A percentile compares a stretch with the other conserved stretches of the same genome.
phyloP scores from a whole-genome alignment of 176 grass and related monocot species.

The Lolium multiflorum region DNA sequence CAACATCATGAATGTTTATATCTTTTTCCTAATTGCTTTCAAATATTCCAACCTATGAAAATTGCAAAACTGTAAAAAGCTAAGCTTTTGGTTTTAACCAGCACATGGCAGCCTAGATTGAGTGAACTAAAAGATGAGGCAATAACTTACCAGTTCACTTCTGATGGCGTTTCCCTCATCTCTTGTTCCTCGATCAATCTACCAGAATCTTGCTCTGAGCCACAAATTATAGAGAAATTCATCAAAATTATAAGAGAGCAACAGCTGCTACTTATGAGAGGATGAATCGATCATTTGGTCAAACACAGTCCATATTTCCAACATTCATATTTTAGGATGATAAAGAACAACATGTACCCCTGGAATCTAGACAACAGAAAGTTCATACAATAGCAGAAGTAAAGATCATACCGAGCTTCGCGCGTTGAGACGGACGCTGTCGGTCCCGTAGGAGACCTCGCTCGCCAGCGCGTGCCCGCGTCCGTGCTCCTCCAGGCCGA shows the following conservation, averaged over 20 bases:
- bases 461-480: too few relatives aligned
- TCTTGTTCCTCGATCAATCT: background rate
- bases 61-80: too few relatives aligned
- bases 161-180: slow-evolving; percentile 46
- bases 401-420: background rate
- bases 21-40: too few relatives aligned
- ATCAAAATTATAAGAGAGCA: background rate
- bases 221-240: background rate
- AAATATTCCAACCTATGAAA: too few relatives aligned
- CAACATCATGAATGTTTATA: too few relatives aligned
- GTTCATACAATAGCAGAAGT: background rate
- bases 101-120: too few relatives aligned
- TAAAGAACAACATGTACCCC: background rate
- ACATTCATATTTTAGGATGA: background rate
- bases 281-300: background rate
- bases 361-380: background rate
- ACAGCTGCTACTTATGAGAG: background rate
- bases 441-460: too few relatives aligned
- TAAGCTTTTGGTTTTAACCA: too few relatives aligned
- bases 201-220: slow-evolving; percentile 32
- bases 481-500: too few relatives aligned
- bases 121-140: too few relatives aligned
- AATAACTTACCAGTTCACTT: slow-evolving; percentile 62
- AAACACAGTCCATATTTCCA: background rate
- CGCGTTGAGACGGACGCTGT: too few relatives aligned